Percentiles rank a stretch among this genome's conserved stretches.
phyloP scores from a whole-genome alignment of 2,329 filamentous ascomycete genomes.

The Aspergillus sp. region DNA sequence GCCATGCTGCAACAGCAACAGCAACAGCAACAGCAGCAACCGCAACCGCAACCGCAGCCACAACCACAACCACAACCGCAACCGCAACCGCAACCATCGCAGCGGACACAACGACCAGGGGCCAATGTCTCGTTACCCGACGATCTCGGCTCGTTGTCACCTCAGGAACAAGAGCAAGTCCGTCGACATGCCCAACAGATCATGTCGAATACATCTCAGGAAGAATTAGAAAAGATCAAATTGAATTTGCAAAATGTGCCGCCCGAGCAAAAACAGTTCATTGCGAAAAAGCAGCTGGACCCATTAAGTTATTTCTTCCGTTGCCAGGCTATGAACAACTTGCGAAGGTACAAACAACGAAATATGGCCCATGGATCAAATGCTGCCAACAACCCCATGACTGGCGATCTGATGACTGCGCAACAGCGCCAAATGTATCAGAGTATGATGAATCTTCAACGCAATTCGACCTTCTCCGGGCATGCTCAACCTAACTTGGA shows the following conservation, averaged over 20 bases:
- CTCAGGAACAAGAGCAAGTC: slow-evolving; percentile 40
- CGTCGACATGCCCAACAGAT: slow-evolving; percentile 42
- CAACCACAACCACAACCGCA: slow-evolving; percentile 12
- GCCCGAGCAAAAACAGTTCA: slow-evolving; percentile 41
- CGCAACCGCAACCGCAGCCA: slow-evolving; percentile 19
- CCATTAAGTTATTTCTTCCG: slow-evolving; percentile 48
- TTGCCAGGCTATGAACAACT: slow-evolving; percentile 39
- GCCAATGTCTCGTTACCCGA: slow-evolving; percentile 24
- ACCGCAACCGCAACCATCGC: slow-evolving; percentile 22
- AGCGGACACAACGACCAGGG: slow-evolving; percentile 25
- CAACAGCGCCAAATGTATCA: slow-evolving; percentile 38
- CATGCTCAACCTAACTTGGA: slow-evolving; percentile 27
- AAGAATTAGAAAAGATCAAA: slow-evolving; percentile 44
- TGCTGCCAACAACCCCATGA: slow-evolving; percentile 22
- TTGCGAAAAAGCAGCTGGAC: slow-evolving; percentile 41
- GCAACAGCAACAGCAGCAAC: slow-evolving; percentile 16
- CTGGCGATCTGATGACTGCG: slow-evolving; percentile 31
- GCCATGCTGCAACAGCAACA: slow-evolving; percentile 19
- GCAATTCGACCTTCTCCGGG: slow-evolving; percentile 30
- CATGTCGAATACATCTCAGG: slow-evolving; percentile 37
- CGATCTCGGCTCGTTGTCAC: slow-evolving; percentile 30
- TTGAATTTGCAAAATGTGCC: slow-evolving; percentile 41
- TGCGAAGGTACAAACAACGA: slow-evolving; percentile 30
- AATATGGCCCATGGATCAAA: slow-evolving; percentile 27
- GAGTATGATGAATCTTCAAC: slow-evolving; percentile 35